These are phyloP conservation scores for Ambrosia artemisiifolia DNA, from an alignment of 129 eudicot species.

Conservation along the genomic window DNA sequence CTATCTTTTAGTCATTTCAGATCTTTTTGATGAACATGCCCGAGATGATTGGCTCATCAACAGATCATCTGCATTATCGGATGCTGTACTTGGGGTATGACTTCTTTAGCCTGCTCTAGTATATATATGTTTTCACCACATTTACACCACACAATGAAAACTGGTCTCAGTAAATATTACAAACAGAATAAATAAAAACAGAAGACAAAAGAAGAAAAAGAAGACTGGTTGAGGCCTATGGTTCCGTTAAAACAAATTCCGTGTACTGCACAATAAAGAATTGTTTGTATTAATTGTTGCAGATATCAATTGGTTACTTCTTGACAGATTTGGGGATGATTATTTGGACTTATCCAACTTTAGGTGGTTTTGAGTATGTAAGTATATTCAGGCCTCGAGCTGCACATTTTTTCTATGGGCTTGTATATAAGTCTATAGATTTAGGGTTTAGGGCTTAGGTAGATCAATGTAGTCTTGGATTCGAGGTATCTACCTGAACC, in stretches of 20 bases:
- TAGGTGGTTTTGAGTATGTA: conserved; percentile 86
- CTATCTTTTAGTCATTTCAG: conserved; percentile 52
- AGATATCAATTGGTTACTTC: conserved; percentile 86
- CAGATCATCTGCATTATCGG: conserved; percentile 45
- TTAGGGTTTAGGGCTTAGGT: not conserved
- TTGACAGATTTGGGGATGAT: conserved; percentile 75
- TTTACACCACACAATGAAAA: no score
- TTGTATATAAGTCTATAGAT: not conserved
- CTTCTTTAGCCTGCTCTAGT: not conserved
- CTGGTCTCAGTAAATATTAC: no score
- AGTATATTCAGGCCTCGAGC: conserved; percentile 27
- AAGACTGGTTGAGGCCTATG: no score
- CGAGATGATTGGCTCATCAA: conserved; percentile 35
- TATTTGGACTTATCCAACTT: conserved; percentile 63
- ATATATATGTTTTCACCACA: not conserved
- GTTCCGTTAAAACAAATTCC: not conserved
- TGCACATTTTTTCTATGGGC: not conserved
- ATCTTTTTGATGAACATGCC: conserved; percentile 47
- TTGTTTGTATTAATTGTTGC: no score
- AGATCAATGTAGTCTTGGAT: not conserved
- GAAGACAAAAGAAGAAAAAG: no score
- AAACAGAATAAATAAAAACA: no score
- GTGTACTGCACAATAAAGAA: not conserved
- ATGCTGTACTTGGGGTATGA: conserved; percentile 59
- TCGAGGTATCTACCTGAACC: not conserved